Base-by-base conservation (phyloP, 2,329 filamentous ascomycete genomes). In the Sodiomyces alkalinus region DNA sequence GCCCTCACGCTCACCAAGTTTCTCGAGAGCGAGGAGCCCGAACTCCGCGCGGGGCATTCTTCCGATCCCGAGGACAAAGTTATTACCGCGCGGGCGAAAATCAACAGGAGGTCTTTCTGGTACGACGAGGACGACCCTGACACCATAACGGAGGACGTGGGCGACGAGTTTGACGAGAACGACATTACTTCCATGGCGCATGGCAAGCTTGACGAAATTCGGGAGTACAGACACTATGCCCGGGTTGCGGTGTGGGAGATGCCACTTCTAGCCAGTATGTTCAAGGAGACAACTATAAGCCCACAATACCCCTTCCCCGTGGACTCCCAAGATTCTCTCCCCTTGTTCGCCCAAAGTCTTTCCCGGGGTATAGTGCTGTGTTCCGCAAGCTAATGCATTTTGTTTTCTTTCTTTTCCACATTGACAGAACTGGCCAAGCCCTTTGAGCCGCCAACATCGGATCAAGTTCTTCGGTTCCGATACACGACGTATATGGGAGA, bases 401-500 rank as follows among this genome's bases (percentile, higher is more conserved):
- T n/a, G 14, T 7, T 9, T 22, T 10, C 11, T 13, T 30, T 18
- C 19, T 23, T 19, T 13, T n/a, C n/a, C n/a, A n/a, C n/a, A n/a
- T n/a, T n/a, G 5, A 24, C 46, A 93, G 82, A 87, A 49, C 68
- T 90, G 37, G 78, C 81, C 31, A 81, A 81, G 53, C 78, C 81
- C 12, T 96, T 93, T 51, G 56, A 65, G 35, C 69, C 74, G 3
- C 83, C 87, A 2, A 64, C 68, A 10, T 52, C 63, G 17, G 53
- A 72, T 25, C 65, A 80, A 42, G 73, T 83, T 25, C 71, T 98
- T 33, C 79, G 87, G 44, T 98, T 94, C 73, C 78, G 90, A 44
- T 94, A 93, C 62, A 98, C 90, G 11, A 86, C 79, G 20, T 96
- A 96, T 58, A 78, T 98, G 68, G 87, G 87, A 44, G 90, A 96